A percentile compares a stretch with the other conserved stretches of the same genome.
These are phyloP conservation scores for Osmanthus fragrans DNA, from an alignment of 257 asterid species.

Conservation along the genomic window DNA sequence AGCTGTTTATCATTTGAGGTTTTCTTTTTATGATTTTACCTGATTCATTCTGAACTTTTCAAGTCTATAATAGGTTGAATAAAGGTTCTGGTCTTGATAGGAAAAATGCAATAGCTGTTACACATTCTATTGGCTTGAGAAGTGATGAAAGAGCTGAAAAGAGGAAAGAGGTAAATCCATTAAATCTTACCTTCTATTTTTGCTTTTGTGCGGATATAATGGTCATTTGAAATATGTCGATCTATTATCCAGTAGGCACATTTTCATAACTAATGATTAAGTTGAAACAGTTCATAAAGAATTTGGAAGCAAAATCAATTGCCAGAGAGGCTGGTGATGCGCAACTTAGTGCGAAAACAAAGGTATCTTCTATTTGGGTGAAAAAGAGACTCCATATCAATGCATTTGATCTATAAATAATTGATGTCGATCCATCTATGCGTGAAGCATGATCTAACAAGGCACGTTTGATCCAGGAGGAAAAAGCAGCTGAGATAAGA, in stretches of 20 bases:
- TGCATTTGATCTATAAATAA: neutral
- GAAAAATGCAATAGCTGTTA: slow-evolving; percentile 29
- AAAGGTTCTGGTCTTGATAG: slow-evolving; percentile 39
- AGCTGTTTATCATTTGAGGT: neutral
- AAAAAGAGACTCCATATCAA: slow-evolving; percentile 13
- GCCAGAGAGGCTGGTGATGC: slow-evolving; percentile 55
- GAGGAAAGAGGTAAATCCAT: slow-evolving; percentile 63
- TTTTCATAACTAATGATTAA: slow-evolving; percentile 6
- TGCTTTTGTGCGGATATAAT: slow-evolving; percentile 1
- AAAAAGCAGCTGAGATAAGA: slow-evolving; percentile 29
- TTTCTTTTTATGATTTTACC: neutral
- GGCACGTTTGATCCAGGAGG: slow-evolving; percentile 26
- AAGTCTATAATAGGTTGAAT: slow-evolving; percentile 39
- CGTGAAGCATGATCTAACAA: slow-evolving; percentile 11
- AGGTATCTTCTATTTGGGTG: slow-evolving; percentile 37
- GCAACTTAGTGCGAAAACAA: slow-evolving; percentile 44
- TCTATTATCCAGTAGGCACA: neutral
- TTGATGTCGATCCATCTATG: neutral
- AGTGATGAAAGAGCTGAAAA: slow-evolving; percentile 59
- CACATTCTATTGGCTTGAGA: slow-evolving; percentile 46
- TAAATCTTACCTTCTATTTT: slow-evolving; percentile 6
- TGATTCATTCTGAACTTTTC: neutral
- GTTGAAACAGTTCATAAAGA: slow-evolving; percentile 42
- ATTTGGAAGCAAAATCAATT: slow-evolving; percentile 59
- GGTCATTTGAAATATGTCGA: neutral